phyloP scores from a whole-genome alignment of 106 monocot genomes.

The Acorus calamus region DNA sequence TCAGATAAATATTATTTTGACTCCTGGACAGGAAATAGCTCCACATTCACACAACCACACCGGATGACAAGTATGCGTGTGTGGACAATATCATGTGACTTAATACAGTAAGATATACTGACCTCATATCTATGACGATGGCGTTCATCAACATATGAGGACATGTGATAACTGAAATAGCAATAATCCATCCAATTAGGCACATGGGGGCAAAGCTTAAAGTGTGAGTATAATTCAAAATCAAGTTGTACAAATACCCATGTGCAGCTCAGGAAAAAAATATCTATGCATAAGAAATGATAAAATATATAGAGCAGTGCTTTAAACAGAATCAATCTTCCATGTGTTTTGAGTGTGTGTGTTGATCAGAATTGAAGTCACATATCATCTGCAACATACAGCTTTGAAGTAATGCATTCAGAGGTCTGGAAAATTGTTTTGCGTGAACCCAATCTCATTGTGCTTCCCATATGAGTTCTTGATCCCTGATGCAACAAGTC shows the following conservation, averaged over 20 bases:
- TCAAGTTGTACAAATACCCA: too few species aligned
- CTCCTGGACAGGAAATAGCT: background rate
- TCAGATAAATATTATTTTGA: background rate
- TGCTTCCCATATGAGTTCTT: constrained; percentile 70
- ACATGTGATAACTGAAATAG: constrained; percentile 40
- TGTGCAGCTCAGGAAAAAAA: too few species aligned
- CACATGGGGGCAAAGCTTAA: background rate
- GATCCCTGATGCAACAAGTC: constrained; percentile 44
- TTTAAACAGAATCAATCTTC: too few species aligned
- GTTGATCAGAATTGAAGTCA: too few species aligned
- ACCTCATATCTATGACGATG: constrained; percentile 83
- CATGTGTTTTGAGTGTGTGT: too few species aligned
- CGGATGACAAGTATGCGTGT: background rate
- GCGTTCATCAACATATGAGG: constrained; percentile 55
- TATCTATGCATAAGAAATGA: too few species aligned
- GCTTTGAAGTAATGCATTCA: constrained; percentile 55
- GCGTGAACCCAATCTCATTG: constrained; percentile 67
- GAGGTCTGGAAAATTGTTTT: constrained; percentile 46
- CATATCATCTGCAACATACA: constrained; percentile 23
- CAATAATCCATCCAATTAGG: too few species aligned
- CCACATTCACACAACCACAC: background rate
- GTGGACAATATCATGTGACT: background rate
- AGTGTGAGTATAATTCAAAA: background rate
- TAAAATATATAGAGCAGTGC: too few species aligned
- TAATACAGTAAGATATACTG: background rate